Evolutionary conservation across 129 eudicot genomes (phyloP).

Genomic region (sunflower (Helianthus annuus)): HanXRQr2.0-SUNRISE NC_035447.2:8982373-8982872

Average conservation of each 20-base stretch:
- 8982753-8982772: slow-evolving; percentile 83
- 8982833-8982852: slow-evolving; percentile 47
- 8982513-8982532: slow-evolving; percentile 82
- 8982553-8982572: slow-evolving; percentile 77
- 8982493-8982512: slow-evolving; percentile 86
- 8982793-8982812: slow-evolving; percentile 63
- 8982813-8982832: slow-evolving; percentile 46
- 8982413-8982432: slow-evolving; percentile 56
- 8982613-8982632: slow-evolving; percentile 79
- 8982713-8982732: slow-evolving; percentile 67
- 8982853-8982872: slow-evolving; percentile 63
- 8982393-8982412: slow-evolving; percentile 29
- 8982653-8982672: slow-evolving; percentile 59
- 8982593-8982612: slow-evolving; percentile 75
- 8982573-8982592: slow-evolving; percentile 65
- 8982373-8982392: slow-evolving; percentile 33
- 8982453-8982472: slow-evolving; percentile 71
- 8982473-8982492: slow-evolving; percentile 57
- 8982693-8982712: slow-evolving; percentile 68
- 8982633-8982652: slow-evolving; percentile 60
- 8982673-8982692: slow-evolving; percentile 87
- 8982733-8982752: slow-evolving; percentile 59
- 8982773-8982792: slow-evolving; percentile 54
- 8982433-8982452: slow-evolving; percentile 65
- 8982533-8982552: slow-evolving; percentile 78